phyloP scores from a whole-genome alignment of 2,329 filamentous ascomycete genomes.

The Endoconidiophora polonica region DNA sequence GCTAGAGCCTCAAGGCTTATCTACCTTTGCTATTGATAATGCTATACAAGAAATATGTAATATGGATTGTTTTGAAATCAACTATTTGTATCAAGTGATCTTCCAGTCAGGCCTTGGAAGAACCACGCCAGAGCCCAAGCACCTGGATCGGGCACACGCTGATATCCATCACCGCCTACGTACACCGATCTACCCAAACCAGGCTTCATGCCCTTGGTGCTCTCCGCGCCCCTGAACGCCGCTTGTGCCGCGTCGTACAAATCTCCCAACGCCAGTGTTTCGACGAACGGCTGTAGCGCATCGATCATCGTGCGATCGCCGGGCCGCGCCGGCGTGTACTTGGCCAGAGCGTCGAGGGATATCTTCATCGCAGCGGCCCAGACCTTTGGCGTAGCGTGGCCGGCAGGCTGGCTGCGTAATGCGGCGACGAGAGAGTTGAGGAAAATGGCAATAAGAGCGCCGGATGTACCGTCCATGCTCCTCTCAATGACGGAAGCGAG shows the following conservation, averaged over 20 bases:
- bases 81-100: no score
- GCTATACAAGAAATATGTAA: no score
- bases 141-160: slow-evolving; percentile 46
- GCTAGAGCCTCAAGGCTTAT: no score
- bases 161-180: slow-evolving; percentile 28
- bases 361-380: slow-evolving; percentile 52
- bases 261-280: slow-evolving; percentile 50
- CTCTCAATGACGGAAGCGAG: slow-evolving; percentile 39
- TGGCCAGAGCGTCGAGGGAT: slow-evolving; percentile 53
- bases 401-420: slow-evolving; percentile 27
- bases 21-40: no score
- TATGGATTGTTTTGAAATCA: no score
- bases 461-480: slow-evolving; percentile 45
- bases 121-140: slow-evolving; percentile 61
- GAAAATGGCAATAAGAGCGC: slow-evolving; percentile 61
- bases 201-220: slow-evolving; percentile 83
- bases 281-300: slow-evolving; percentile 74
- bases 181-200: slow-evolving; percentile 49
- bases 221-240: slow-evolving; percentile 57
- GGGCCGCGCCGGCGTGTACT: slow-evolving; percentile 76
- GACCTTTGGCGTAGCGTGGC: slow-evolving; percentile 24
- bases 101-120: slow-evolving; percentile 55
- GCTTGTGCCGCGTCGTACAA: slow-evolving; percentile 59
- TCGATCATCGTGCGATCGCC: slow-evolving; percentile 87
- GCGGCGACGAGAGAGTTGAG: slow-evolving; percentile 65